phyloP scores from a whole-genome alignment of 225 moss, liverwort and hornwort species.

The Bryoerythrophyllum caledonicum region DNA sequence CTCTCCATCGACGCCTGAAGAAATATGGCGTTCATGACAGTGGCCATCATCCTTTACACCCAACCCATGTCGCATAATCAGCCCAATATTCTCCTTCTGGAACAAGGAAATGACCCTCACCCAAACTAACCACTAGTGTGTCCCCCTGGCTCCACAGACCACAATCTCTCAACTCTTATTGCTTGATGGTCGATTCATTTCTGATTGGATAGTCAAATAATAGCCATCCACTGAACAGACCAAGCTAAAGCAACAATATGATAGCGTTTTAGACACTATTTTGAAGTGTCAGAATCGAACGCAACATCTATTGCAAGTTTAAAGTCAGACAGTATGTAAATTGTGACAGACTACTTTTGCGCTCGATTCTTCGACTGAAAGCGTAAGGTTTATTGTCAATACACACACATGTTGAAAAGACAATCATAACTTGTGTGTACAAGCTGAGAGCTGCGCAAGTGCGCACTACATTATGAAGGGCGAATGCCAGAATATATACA shows the following conservation, averaged over 20 bases:
- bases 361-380: not conserved
- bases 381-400: not conserved
- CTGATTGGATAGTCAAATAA: not conserved
- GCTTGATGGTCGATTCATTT: not conserved
- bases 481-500: too few species aligned
- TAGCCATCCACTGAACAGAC: not conserved
- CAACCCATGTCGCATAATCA: constrained; percentile 13
- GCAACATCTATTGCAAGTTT: not conserved
- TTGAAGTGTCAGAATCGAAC: too few species aligned
- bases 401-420: too few species aligned
- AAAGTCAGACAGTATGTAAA: not conserved
- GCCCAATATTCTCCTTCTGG: constrained; percentile 6
- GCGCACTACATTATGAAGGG: too few species aligned
- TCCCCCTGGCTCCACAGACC: not conserved
- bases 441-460: too few species aligned
- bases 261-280: not conserved
- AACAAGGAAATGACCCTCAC: not conserved
- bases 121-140: not conserved
- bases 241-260: not conserved
- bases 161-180: not conserved
- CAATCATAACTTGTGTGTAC: too few species aligned
- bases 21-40: constrained; percentile 96
- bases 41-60: constrained; percentile 90
- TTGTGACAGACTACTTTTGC: not conserved
- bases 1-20: constrained; percentile 94